Evolutionary conservation across 495 filamentous ascomycete genomes (phyloP), one percentile per base, ranked within the genome.

Genomic region (Bathelium albidoporum): DNA sequence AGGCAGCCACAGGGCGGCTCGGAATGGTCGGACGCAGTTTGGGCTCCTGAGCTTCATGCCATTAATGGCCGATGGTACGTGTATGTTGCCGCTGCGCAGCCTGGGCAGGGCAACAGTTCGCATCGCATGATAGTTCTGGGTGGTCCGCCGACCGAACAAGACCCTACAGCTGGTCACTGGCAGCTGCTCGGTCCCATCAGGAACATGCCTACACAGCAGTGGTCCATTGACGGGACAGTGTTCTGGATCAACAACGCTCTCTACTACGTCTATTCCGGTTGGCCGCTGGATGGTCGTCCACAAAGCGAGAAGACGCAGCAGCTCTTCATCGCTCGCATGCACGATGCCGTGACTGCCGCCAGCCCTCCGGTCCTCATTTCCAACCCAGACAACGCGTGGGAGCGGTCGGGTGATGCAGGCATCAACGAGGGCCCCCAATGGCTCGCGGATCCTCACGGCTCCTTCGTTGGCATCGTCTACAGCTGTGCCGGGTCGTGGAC

Each of bases 381-480:
- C 36, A 68, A 68, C 20, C 73, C 72, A 0, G 59, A 60, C 20
- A 28, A 72, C 26, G 11, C 58, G 1, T 75, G 73, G 73, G 73
- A 75, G 58, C 65, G 59, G 32, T 62, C 62, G 1, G 72, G 68
- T 12, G 58, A 61, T 3, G 34, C 55, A 20, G 73, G 72, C 12
- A 72, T 75, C 24, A 74, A 73, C 61, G 73, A 75, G 58, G 73
- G 72, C 4, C 73, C 73, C 45, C 72, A 75, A 59, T 71, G 69
- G 59, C 62, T 74, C 18, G 64, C 32, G 39, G 64, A 66, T 24
- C 69, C 70, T 18, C 49, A 72, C 45, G 65, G 65, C 16, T n/a
- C 59, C 34, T 75, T 70, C 69, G 26, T 20, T 2, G 73, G 73
- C 9, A 60, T 75, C 20, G 73, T 67, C 29, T 74, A 67, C 59